Base-by-base conservation (phyloP, 305 asterid genomes). In the Withania somnifera region DNA sequence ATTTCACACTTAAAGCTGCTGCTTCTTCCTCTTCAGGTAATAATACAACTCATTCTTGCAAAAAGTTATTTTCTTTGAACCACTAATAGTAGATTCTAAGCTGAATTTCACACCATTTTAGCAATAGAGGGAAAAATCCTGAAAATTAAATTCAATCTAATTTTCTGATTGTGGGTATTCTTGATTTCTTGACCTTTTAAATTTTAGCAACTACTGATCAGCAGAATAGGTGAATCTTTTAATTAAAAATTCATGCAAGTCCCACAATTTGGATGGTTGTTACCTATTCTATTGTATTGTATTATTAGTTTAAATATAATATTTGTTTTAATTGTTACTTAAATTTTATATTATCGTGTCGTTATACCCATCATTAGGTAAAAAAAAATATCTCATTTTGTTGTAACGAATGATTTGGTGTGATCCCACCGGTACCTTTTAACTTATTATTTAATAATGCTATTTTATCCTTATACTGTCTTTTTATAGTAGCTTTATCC, bases 21-120 rank as follows among this genome's bases (percentile, higher is more conserved):
- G 87, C 88, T 81, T 82, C 93, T 5, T 89, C 92, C 81, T 87
- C 91, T 78, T 77, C 93, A 36, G 95, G 97, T 91, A 82, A 85
- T 90, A 81, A 85, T 57, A 26, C 50, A 13, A 3, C 1, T 13
- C 14, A 11, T 19, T 79, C 26, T 56, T 79, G 54, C 2, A 47
- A 63, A 57, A 19, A 4, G 57, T 86, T 34, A 7, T 66, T n/a
- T 26, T 58, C 77, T 34, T 30, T 38, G 82, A 32, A 11, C 51
- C 52, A 45, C 58, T 58, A 60, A 11, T 78, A 63, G 6, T 61
- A 24, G 34, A 10, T 69, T 30, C 56, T n/a, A 4, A 80, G 45
- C 40, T 71, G 32, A 64, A 54, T 54, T 36, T 30, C 57, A 42
- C 66, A 32, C 14, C 54, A 40, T 5, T 30, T 40, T 57, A 79